phyloP scores from a whole-genome alignment of 1,139 yeast genomes.

The Sugiyamaella sp. region DNA sequence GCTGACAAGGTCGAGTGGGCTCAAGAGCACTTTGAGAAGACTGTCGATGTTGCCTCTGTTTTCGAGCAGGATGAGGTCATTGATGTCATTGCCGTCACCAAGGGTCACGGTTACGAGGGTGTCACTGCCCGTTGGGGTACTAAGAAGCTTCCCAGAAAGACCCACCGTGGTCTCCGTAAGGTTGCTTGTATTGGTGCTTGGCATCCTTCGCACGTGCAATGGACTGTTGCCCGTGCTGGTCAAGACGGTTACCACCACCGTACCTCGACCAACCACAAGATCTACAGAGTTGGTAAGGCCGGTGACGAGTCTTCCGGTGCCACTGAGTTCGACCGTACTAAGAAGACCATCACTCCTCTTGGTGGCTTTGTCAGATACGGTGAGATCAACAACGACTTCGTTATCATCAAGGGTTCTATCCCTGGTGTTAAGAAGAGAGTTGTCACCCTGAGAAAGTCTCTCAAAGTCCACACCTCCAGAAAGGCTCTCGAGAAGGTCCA shows the following conservation, averaged over 20 bases:
- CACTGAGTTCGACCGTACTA: conserved; percentile 98
- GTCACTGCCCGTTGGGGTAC: conserved; percentile 99
- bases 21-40: conserved; percentile 98
- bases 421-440: conserved; percentile 99
- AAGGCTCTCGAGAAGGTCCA: conserved; percentile 93
- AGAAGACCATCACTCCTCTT: conserved; percentile 99
- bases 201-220: conserved; percentile 99
- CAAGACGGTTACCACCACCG: conserved; percentile 99
- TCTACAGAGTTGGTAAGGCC: conserved; percentile 98
- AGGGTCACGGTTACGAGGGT: conserved; percentile 99
- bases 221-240: conserved; percentile 99
- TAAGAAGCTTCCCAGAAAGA: conserved; percentile 99
- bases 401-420: conserved; percentile 96
- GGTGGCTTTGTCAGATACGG: conserved; percentile 99
- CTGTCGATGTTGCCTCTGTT: conserved; percentile 92
- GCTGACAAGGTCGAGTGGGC: conserved; percentile 99
- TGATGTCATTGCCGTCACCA: conserved; percentile 98
- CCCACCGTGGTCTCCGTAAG: conserved; percentile 99
- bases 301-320: conserved; percentile 93
- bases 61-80: conserved; percentile 98
- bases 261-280: conserved; percentile 99
- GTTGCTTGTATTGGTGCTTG: conserved; percentile 99
- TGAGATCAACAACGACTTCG: conserved; percentile 95
- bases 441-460: conserved; percentile 97
- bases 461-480: conserved; percentile 97